Conservation (phyloP, 2,329 filamentous ascomycete species). For the Zelopaecilomyces penicillatus region DNA sequence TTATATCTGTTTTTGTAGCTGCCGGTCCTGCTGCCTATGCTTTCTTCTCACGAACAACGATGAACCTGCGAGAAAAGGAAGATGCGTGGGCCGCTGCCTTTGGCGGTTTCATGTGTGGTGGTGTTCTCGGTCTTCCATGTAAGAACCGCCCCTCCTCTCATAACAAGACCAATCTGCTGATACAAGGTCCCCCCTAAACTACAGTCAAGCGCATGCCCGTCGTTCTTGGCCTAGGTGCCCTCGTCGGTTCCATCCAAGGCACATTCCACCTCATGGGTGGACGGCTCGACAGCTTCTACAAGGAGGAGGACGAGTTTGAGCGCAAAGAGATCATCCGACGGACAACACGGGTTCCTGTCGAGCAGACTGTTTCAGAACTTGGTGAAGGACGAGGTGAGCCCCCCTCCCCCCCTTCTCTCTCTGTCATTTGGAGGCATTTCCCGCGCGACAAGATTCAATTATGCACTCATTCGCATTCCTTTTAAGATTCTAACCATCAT, state of each 20-base stretch:
- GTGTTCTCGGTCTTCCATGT: slow-evolving; percentile 66
- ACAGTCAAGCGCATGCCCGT: slow-evolving; percentile 52
- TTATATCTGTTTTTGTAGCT: slow-evolving; percentile 37
- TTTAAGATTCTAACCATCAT: slow-evolving; percentile 1
- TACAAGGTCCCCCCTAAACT: not conserved
- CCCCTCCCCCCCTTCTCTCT: not conserved
- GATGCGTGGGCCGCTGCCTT: slow-evolving; percentile 68
- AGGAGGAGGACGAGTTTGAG: slow-evolving; percentile 61
- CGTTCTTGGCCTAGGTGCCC: slow-evolving; percentile 57
- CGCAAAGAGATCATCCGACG: slow-evolving; percentile 66
- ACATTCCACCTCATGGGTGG: slow-evolving; percentile 62
- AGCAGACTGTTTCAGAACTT: slow-evolving; percentile 72
- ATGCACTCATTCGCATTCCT: slow-evolving; percentile 5
- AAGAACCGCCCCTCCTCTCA: slow-evolving; percentile 23
- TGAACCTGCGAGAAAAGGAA: slow-evolving; percentile 79
- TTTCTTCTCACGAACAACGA: slow-evolving; percentile 67
- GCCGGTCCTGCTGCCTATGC: slow-evolving; percentile 60
- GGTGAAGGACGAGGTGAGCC: slow-evolving; percentile 77
- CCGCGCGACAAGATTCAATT: not conserved
- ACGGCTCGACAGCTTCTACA: slow-evolving; percentile 42
- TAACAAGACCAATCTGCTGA: not conserved
- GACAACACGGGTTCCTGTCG: slow-evolving; percentile 63
- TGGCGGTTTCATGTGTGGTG: slow-evolving; percentile 69
- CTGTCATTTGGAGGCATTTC: no score
- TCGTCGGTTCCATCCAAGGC: slow-evolving; percentile 49